These are phyloP conservation scores for Lobosporangium transversale DNA, from an alignment of 192 early-diverging fungal genomes.

Conservation along the genomic window DNA sequence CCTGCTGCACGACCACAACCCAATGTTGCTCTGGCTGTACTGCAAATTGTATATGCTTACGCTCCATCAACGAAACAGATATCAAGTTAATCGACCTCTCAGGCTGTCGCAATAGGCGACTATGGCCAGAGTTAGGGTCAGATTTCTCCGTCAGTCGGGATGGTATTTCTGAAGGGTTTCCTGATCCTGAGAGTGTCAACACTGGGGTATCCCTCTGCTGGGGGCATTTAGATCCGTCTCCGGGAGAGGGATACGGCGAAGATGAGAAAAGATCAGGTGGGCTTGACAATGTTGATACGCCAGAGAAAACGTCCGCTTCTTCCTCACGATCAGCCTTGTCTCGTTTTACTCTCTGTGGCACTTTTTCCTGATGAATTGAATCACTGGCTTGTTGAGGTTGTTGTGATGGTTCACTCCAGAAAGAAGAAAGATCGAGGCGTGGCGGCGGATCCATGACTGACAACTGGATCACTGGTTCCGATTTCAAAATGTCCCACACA, in stretches of 20 bases:
- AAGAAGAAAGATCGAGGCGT: not conserved
- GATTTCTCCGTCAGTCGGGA: not conserved
- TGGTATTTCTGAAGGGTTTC: no score
- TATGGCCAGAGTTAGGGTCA: not conserved
- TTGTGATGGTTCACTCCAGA: no score
- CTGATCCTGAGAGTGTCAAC: no score
- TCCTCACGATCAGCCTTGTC: not conserved
- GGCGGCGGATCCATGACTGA: conserved; percentile 11
- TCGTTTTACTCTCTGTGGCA: not conserved
- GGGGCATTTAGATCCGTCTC: not conserved
- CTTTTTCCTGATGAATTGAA: not conserved
- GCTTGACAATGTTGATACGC: conserved; percentile 10
- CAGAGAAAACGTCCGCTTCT: not conserved
- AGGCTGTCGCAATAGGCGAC: not conserved
- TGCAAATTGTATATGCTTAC: conserved; percentile 17
- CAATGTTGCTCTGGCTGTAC: conserved; percentile 12
- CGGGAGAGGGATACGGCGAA: not conserved
- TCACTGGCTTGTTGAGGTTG: not conserved
- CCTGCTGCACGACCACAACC: conserved; percentile 14
- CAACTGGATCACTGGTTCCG: conserved; percentile 1
- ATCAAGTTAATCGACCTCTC: conserved; percentile 24
- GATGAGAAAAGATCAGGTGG: conserved; percentile 12
- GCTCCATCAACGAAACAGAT: conserved; percentile 16
- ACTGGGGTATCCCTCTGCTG: no score
- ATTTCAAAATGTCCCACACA: conserved; percentile 19